A percentile compares a stretch with the other conserved stretches of the same genome.
Evolutionary conservation across 1,139 yeast genomes (phyloP).

Genomic region (Kazachstania sp.): DNA sequence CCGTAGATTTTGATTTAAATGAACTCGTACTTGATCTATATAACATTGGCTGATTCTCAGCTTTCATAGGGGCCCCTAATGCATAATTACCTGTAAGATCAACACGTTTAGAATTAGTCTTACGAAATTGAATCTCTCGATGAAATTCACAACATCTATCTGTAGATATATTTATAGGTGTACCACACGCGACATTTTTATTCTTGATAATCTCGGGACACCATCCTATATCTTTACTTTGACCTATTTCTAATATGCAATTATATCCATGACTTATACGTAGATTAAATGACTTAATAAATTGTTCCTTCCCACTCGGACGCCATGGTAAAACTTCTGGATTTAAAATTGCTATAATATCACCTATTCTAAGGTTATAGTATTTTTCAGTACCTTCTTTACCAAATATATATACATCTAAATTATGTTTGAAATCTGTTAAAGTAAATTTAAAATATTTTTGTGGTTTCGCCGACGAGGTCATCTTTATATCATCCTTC

Average conservation of each 20-base stretch:
- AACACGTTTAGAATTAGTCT: conserved; percentile 52
- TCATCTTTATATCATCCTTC: conserved; percentile 47
- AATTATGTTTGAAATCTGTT: conserved; percentile 55
- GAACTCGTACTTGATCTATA: conserved; percentile 10
- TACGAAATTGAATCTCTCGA: conserved; percentile 48
- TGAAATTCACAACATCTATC: conserved; percentile 65
- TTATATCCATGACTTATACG: conserved; percentile 44
- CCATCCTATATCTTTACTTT: conserved; percentile 57
- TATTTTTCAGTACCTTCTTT: conserved; percentile 53
- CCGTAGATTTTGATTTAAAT: conserved; percentile 4
- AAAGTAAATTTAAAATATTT: conserved; percentile 56
- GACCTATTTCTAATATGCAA: conserved; percentile 63
- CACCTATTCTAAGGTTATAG: conserved; percentile 70
- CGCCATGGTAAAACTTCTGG: conserved; percentile 50
- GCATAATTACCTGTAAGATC: conserved; percentile 62
- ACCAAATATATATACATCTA: conserved; percentile 59
- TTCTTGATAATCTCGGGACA: conserved; percentile 44
- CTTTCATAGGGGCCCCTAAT: conserved; percentile 35
- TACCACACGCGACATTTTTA: conserved; percentile 46
- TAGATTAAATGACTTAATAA: conserved; percentile 48
- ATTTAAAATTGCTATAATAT: conserved; percentile 62
- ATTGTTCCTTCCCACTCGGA: conserved; percentile 20
- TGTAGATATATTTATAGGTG: conserved; percentile 48
- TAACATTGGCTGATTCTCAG: conserved; percentile 35
- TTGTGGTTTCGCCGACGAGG: conserved; percentile 35